Evolutionary conservation across 73 alveolate species (phyloP), one percentile per base, ranked within the genome.

Genomic region (Blepharisma japonicum): DNA sequence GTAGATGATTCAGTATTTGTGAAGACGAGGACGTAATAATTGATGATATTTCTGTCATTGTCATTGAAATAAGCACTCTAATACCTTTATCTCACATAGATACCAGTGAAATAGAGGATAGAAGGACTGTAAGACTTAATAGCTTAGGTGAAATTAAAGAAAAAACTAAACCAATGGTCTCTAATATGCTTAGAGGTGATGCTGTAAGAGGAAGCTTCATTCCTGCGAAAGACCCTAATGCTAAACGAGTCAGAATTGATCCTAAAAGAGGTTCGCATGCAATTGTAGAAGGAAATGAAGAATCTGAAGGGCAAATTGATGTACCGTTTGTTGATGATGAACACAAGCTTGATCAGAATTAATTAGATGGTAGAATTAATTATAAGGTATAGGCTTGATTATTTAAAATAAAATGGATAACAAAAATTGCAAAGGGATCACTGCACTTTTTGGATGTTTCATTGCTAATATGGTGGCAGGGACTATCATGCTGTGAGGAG

Each of bases 1-100:
- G 21, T 61, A 61, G 77, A 61, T 61, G 77, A 4, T 61, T 61
- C 21, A 4, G 50, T 11, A 61, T 61, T 2, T 20, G 42, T 61
- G 77, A 61, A 38, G 77, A 61, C n/a, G 77, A 61, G 4, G 77
- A 61, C 21, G 77, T 61, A 0, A 61, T 61, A 21, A 61, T 61
- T 61, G 77, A 61, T 38, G 77, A 61, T 61, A 61, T 61, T 21
- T 61, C 77, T 9, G 77, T 38, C 3, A 25, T 61, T 25, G 4
- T 61, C n/a, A 21, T 61, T 61, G 77, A 61, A 61, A 11, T 61
- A 11, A 21, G 67, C n/a, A 14, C 67, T 14, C 67, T 53, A 14
- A 11, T 14, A 53, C 67, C 67, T 53, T 11, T 14, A 53, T 20
- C 67, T 0, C 23, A 11, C n/a, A 11, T 14, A 53, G n/a, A 14